Percentiles rank a stretch among this genome's conserved stretches.
Conservation (phyloP, 495 filamentous ascomycete species). For the Hypoxylon cercidicola region DNA sequence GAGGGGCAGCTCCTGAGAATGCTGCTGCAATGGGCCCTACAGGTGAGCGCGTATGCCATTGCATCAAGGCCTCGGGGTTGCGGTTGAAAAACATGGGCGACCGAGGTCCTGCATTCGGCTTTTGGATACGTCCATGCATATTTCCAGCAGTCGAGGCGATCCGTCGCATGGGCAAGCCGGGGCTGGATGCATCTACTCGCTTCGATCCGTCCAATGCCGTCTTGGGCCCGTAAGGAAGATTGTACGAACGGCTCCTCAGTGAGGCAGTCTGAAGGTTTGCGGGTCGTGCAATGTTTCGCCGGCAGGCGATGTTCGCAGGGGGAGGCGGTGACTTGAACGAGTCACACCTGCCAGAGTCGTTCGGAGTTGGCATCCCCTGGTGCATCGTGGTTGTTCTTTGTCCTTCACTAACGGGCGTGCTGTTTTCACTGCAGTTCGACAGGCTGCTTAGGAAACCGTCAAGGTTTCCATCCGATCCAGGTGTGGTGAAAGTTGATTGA, state of each 20-base stretch:
- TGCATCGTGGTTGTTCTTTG: conserved; percentile 8
- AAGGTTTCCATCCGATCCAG: conserved; percentile 11
- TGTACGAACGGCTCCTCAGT: conserved; percentile 48
- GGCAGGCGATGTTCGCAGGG: conserved; percentile 58
- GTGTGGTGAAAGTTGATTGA: conserved; percentile 20
- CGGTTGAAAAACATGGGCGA: conserved; percentile 57
- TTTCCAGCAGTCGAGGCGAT: conserved; percentile 56
- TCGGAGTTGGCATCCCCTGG: conserved; percentile 43
- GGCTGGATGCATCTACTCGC: conserved; percentile 51
- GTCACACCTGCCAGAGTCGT: conserved; percentile 11
- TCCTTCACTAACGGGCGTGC: conserved; percentile 20
- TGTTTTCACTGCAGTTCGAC: conserved; percentile 1
- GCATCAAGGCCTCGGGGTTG: conserved; percentile 54
- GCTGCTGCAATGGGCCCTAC: conserved; percentile 28
- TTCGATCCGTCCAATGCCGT: conserved; percentile 52
- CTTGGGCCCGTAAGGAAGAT: conserved; percentile 44
- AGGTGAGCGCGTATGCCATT: conserved; percentile 49
- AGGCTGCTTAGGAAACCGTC: conserved; percentile 1
- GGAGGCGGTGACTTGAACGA: conserved; percentile 60
- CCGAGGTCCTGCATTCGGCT: conserved; percentile 51
- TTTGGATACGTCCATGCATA: conserved; percentile 54
- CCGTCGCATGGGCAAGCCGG: conserved; percentile 53
- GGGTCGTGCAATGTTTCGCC: conserved; percentile 58
- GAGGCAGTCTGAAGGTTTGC: conserved; percentile 51
- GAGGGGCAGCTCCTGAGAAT: conserved; percentile 39